Base-by-base conservation (phyloP, 768 basidiomycete genomes). In the Mycena maculata region DNA sequence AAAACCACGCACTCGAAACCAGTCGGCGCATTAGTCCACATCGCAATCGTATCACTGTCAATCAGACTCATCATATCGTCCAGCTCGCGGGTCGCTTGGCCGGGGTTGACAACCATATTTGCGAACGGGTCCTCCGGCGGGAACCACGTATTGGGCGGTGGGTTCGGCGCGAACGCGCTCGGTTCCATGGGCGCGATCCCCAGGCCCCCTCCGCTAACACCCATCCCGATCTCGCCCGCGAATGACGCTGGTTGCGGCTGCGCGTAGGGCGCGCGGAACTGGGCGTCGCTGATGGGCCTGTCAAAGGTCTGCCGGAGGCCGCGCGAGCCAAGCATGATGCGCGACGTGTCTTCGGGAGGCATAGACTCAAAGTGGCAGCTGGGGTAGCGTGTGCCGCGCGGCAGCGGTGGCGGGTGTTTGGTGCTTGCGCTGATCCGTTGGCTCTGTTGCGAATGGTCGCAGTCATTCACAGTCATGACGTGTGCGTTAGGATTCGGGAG, bases 1-100 rank as follows among this genome's bases (percentile, higher is more conserved):
- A 47, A 8, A 41, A 27, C 27, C 12, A 66, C 69, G 44, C 20
- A 70, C 69, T 70, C 69, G 9, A 67, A 1, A 1, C 65, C 58
- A 25, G 55, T 67, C 0, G 69, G 69, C 57, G 69, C 69, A 48
- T 50, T 67, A 48, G 69, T 63, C 69, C 69, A 70, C 69, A 70
- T 70, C 28, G 65, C 61, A 15, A 70, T 60, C 56, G 69, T 67
- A 42, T 66, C 65, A 31, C 44, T 58, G 20, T 70, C 69, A 44
- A 70, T 67, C 36, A 70, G 28, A 9, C 63, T 55, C 69, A 70
- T 63, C 69, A 66, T 67, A 2, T 56, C 57, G 3, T 36, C 65
- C 28, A 67, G 45, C 45, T 59, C 63, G 20, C 27, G 54, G 36
- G 60, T 70, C 31, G 59, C 55, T 22, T 57, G 53, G 38, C 28